These are phyloP conservation scores for Thalassiosira mediterranea DNA, from an alignment of 352 stramenopile species.

Conservation along the genomic window DNA sequence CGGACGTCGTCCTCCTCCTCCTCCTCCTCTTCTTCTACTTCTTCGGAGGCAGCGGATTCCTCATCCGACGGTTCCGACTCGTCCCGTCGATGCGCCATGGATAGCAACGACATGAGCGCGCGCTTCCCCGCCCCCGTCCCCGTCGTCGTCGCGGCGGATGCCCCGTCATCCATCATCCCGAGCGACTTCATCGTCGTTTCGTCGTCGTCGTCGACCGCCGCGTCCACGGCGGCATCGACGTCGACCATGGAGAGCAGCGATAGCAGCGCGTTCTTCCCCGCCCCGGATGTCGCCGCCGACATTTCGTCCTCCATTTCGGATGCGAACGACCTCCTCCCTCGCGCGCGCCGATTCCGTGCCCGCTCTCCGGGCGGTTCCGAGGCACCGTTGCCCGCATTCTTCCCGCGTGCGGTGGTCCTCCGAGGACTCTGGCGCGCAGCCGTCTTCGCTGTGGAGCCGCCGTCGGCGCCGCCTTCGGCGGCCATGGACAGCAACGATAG, in stretches of 20 bases:
- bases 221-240: no score
- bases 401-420: no score
- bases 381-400: no score
- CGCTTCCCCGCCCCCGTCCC: slow-evolving; percentile 37
- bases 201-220: no score
- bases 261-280: slow-evolving; percentile 21
- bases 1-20: no score
- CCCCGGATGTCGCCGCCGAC: slow-evolving; percentile 18
- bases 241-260: slow-evolving; percentile 26
- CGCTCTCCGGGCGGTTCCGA: no score
- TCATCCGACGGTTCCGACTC: slow-evolving; percentile 1
- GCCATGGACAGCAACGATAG: no score
- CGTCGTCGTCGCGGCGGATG: slow-evolving; percentile 16
- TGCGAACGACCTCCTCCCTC: no score
- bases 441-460: no score
- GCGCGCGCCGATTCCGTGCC: no score
- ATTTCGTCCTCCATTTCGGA: slow-evolving; percentile 7
- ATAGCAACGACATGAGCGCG: slow-evolving; percentile 22
- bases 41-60: background rate
- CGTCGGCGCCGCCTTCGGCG: no score
- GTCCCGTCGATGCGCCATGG: background rate
- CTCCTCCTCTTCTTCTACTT: background rate
- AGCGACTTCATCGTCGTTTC: background rate
- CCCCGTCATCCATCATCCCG: slow-evolving; percentile 9
- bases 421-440: no score